phyloP scores from a whole-genome alignment of 352 stramenopile genomes.

The Phytophthora sp. region DNA sequence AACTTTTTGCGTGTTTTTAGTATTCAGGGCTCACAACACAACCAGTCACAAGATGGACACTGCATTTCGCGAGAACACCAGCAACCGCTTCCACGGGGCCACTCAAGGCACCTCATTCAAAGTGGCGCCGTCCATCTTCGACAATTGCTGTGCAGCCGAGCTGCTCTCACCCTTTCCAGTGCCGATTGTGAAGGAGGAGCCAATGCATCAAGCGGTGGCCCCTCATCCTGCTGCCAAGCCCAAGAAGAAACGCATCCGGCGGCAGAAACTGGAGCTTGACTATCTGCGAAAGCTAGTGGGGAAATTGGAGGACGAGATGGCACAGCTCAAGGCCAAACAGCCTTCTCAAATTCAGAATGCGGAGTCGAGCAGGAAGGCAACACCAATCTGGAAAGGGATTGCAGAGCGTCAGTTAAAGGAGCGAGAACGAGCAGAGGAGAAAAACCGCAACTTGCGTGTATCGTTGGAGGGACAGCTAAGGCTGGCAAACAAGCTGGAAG shows the following conservation, averaged over 20 bases:
- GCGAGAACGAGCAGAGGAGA: constrained; percentile 25
- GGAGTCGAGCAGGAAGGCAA: neutral
- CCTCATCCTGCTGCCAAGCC: neutral
- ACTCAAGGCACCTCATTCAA: too few relatives aligned
- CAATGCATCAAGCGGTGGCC: too few relatives aligned
- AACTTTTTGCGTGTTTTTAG: too few relatives aligned
- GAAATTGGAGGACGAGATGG: constrained; percentile 33
- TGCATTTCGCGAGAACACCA: too few relatives aligned
- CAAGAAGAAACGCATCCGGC: constrained; percentile 46
- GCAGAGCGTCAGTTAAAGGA: constrained; percentile 35
- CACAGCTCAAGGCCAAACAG: constrained; percentile 11
- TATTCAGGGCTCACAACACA: too few relatives aligned
- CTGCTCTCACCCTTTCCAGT: neutral
- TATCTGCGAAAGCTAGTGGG: constrained; percentile 39
- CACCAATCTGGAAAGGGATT: constrained; percentile 38
- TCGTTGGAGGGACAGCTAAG: constrained; percentile 42
- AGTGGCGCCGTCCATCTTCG: neutral
- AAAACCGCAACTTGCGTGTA: constrained; percentile 39
- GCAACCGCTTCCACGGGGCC: too few relatives aligned
- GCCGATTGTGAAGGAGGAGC: constrained; percentile 1
- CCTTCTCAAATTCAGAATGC: neutral
- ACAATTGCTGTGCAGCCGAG: neutral
- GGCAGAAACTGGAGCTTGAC: constrained; percentile 43
- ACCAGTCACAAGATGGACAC: too few relatives aligned
- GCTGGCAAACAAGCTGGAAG: constrained; percentile 39